A percentile compares a stretch with the other conserved stretches of the same genome.
Conservation (phyloP, 176 grass and related monocot species). For the Hsuehochloa calcarea region DNA sequence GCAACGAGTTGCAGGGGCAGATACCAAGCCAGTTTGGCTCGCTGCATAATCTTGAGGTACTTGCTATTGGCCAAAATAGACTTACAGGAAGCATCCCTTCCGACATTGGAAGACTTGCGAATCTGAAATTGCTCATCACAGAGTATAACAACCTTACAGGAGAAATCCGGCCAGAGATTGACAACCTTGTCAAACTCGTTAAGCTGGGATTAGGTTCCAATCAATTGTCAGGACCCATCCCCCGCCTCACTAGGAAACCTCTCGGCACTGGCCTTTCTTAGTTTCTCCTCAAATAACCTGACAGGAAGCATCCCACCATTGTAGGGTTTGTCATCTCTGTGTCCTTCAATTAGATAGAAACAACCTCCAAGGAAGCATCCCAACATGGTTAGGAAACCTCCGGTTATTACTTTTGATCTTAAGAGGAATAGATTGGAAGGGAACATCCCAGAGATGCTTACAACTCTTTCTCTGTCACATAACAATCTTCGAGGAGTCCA, state of each 20-base stretch:
- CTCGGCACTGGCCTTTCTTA: neutral
- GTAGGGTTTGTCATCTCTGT: neutral
- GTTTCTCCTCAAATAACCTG: neutral
- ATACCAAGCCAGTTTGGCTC: neutral
- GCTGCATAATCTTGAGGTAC: neutral
- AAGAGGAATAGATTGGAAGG: too few species aligned
- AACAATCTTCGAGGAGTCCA: too few species aligned
- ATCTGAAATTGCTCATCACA: neutral
- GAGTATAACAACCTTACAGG: neutral
- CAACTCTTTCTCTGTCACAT: too few species aligned
- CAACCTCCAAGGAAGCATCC: neutral
- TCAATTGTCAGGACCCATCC: slow-evolving; percentile 9
- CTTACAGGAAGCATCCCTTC: neutral
- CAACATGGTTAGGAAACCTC: slow-evolving; percentile 30
- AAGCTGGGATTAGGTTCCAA: neutral
- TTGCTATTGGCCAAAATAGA: neutral
- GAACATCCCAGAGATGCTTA: too few species aligned
- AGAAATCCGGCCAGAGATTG: neutral
- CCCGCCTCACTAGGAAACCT: slow-evolving; percentile 29
- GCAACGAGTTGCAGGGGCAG: neutral
- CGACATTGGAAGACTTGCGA: neutral
- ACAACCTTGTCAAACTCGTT: neutral
- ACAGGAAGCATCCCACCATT: neutral
- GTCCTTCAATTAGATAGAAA: neutral
- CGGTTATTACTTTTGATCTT: too few species aligned